phyloP scores from a whole-genome alignment of 306 rosid species.

The Rosa persica region DNA sequence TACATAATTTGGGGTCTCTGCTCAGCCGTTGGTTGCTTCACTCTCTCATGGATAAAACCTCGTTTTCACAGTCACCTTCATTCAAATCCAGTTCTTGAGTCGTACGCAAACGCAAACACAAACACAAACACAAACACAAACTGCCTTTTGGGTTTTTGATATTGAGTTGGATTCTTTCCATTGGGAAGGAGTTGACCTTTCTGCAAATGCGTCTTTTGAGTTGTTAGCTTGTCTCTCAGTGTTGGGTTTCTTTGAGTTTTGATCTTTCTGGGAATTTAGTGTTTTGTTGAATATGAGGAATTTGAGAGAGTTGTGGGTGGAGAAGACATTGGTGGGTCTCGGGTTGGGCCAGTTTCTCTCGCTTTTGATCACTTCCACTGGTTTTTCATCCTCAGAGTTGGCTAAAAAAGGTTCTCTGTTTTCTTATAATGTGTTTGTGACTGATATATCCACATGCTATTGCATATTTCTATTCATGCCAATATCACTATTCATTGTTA shows the following conservation, averaged over 20 bases:
- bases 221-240: background rate
- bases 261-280: background rate
- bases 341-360: slow-evolving; percentile 94
- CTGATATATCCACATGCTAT: background rate
- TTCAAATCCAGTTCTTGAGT: background rate
- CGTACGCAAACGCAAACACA: background rate
- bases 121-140: background rate
- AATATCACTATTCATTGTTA: background rate
- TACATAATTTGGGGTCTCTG: slow-evolving; percentile 19
- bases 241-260: slow-evolving; percentile 3
- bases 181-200: background rate
- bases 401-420: slow-evolving; percentile 68
- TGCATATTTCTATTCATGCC: background rate
- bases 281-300: slow-evolving; percentile 28
- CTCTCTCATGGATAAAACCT: background rate
- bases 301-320: slow-evolving; percentile 47
- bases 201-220: slow-evolving; percentile 11
- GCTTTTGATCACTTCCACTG: slow-evolving; percentile 84
- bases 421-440: background rate
- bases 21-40: slow-evolving; percentile 28
- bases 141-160: background rate
- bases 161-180: background rate
- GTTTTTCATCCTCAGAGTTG: slow-evolving; percentile 78
- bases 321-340: slow-evolving; percentile 68
- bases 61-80: slow-evolving; percentile 23